A percentile compares a stretch with the other conserved stretches of the same genome.
phyloP scores from a whole-genome alignment of 495 filamentous ascomycete genomes.

The Terfezia claveryi region DNA sequence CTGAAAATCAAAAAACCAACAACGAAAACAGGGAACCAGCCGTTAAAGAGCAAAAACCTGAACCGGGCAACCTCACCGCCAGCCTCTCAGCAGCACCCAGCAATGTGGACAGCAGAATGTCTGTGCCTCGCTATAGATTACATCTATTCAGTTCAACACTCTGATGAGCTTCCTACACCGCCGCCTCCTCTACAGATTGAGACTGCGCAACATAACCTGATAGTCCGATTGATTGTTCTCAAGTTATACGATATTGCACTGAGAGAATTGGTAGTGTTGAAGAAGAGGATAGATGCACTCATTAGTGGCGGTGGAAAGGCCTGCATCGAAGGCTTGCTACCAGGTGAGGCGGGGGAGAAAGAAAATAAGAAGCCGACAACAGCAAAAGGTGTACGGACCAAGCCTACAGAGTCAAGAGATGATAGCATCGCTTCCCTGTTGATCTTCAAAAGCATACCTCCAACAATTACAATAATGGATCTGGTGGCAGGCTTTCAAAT shows the following conservation, averaged over 20 bases:
- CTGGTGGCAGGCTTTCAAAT: conserved; percentile 13
- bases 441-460: neutral
- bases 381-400: neutral
- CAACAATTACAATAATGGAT: neutral
- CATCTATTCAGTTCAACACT: conserved; percentile 36
- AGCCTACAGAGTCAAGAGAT: neutral
- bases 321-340: neutral
- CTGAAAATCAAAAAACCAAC: conserved; percentile 1
- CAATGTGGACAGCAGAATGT: conserved; percentile 41
- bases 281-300: conserved; percentile 32
- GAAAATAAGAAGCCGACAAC: conserved; percentile 9
- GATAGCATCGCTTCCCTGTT: neutral
- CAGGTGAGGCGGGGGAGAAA: conserved; percentile 1
- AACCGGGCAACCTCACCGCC: neutral
- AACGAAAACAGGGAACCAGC: conserved; percentile 1
- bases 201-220: conserved; percentile 55
- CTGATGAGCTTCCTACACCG: conserved; percentile 22
- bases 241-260: conserved; percentile 53
- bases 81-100: neutral
- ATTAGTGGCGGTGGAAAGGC: conserved; percentile 3
- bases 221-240: conserved; percentile 47
- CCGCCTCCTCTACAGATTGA: conserved; percentile 52
- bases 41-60: neutral
- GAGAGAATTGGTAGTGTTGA: conserved; percentile 52
- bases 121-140: conserved; percentile 49